Percentiles rank a stretch among this genome's conserved stretches.
Conservation (phyloP, 345 rosid genomes). For the Bruguiera gymnorhiza region DNA sequence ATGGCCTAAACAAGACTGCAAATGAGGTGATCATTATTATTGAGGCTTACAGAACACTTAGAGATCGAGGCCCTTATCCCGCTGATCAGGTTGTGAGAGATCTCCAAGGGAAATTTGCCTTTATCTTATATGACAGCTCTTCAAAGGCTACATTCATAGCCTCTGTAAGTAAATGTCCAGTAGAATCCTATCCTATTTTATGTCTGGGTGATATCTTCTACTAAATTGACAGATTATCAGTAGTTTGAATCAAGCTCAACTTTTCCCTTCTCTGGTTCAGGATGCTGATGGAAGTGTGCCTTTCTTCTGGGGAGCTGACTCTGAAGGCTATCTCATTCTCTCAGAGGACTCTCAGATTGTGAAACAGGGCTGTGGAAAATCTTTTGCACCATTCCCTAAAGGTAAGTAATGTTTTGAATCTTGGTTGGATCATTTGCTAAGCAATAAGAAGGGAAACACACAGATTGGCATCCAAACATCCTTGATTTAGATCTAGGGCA, state of each 20-base stretch:
- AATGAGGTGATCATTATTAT: conserved; percentile 83
- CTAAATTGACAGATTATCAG: not conserved
- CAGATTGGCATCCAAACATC: not conserved
- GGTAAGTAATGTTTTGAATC: conserved; percentile 36
- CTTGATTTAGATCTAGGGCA: not conserved
- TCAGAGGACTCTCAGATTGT: conserved; percentile 66
- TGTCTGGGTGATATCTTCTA: not conserved
- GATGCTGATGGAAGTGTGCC: conserved; percentile 87
- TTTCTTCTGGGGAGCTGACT: conserved; percentile 84
- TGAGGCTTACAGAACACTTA: conserved; percentile 87
- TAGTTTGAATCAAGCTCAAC: not conserved
- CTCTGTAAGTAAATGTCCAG: conserved; percentile 42
- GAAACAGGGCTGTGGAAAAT: conserved; percentile 84
- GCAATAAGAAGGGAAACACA: not conserved
- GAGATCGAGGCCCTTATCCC: conserved; percentile 96
- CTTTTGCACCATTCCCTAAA: conserved; percentile 94
- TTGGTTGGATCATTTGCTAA: not conserved
- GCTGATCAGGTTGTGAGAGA: conserved; percentile 92
- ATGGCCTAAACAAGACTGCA: conserved; percentile 81
- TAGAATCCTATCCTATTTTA: not conserved
- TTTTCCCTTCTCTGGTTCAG: conserved; percentile 33
- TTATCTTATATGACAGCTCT: conserved; percentile 68
- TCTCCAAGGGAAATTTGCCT: conserved; percentile 69
- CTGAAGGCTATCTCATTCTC: conserved; percentile 71
- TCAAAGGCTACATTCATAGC: conserved; percentile 65